A percentile compares a stretch with the other conserved stretches of the same genome.
These are phyloP conservation scores for Dinochytrium kinnereticum DNA, from an alignment of 371 early-diverging fungal species.

Conservation along the genomic window DNA sequence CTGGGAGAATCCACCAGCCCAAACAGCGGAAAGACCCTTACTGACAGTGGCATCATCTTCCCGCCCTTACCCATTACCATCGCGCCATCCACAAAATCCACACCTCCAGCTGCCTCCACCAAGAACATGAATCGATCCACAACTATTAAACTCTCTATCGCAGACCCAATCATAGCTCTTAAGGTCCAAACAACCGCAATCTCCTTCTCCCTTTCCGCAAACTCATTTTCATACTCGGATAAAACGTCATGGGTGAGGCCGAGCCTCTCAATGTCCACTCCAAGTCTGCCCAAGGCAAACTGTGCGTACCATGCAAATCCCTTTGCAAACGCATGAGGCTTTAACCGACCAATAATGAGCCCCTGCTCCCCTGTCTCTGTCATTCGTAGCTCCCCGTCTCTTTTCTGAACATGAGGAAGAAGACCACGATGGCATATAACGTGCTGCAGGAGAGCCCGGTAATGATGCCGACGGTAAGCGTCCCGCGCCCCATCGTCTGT, in stretches of 20 bases:
- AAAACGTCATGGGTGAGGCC: slow-evolving; percentile 38
- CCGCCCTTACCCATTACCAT: slow-evolving; percentile 7
- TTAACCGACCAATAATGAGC: slow-evolving; percentile 40
- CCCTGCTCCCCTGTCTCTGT: neutral
- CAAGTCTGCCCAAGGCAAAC: slow-evolving; percentile 59
- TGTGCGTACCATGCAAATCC: slow-evolving; percentile 53
- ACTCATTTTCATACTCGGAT: slow-evolving; percentile 25
- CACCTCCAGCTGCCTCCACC: slow-evolving; percentile 47
- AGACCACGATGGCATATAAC: slow-evolving; percentile 60
- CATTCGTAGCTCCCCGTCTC: slow-evolving; percentile 5
- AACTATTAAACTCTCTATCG: slow-evolving; percentile 77
- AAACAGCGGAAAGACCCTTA: slow-evolving; percentile 59
- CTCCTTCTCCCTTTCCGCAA: slow-evolving; percentile 54
- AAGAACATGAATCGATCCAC: slow-evolving; percentile 76
- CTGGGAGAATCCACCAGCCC: slow-evolving; percentile 60
- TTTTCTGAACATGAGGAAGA: slow-evolving; percentile 3
- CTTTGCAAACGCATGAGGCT: slow-evolving; percentile 41
- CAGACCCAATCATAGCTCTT: slow-evolving; percentile 71
- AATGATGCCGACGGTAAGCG: slow-evolving; percentile 62
- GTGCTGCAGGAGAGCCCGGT: slow-evolving; percentile 72
- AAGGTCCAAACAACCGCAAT: slow-evolving; percentile 83
- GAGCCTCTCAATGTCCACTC: slow-evolving; percentile 44
- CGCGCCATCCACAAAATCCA: neutral
- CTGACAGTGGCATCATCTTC: slow-evolving; percentile 8
- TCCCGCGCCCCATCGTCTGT: slow-evolving; percentile 32